Evolutionary conservation across 768 basidiomycete species (phyloP).

Genomic region (Podaxis rugospora): DNA sequence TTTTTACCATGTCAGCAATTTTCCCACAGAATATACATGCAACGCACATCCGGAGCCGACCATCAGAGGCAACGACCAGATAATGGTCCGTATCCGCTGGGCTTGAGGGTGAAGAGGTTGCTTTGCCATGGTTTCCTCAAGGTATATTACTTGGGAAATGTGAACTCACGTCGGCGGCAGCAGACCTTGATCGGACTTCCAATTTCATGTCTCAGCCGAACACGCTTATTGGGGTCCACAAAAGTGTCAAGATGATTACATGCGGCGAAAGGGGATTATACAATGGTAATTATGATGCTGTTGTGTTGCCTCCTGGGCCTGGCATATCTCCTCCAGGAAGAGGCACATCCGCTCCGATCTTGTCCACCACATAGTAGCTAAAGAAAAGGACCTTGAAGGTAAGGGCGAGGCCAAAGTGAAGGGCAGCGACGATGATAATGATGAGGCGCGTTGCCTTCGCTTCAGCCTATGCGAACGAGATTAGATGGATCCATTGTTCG

Average conservation of each 20-base stretch:
- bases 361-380: constrained; percentile 45
- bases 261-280: neutral
- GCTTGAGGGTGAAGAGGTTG: constrained; percentile 30
- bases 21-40: neutral
- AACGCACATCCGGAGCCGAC: constrained; percentile 58
- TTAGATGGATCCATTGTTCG: neutral
- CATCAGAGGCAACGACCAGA: constrained; percentile 61
- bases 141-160: no score
- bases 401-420: constrained; percentile 80
- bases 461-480: constrained; percentile 55
- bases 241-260: neutral
- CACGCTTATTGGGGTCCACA: neutral
- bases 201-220: neutral
- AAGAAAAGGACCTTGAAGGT: constrained; percentile 79
- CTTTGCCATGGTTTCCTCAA: constrained; percentile 19
- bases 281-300: neutral
- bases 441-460: constrained; percentile 82
- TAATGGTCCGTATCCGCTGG: constrained; percentile 44
- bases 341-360: constrained; percentile 37
- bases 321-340: constrained; percentile 37
- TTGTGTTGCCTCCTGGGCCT: constrained; percentile 23
- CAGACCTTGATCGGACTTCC: neutral
- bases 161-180: neutral
- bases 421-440: constrained; percentile 64
- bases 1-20: neutral